These are phyloP conservation scores for Talaromyces pinophilus DNA, from an alignment of 2,329 filamentous ascomycete species.

Conservation along the genomic window DNA sequence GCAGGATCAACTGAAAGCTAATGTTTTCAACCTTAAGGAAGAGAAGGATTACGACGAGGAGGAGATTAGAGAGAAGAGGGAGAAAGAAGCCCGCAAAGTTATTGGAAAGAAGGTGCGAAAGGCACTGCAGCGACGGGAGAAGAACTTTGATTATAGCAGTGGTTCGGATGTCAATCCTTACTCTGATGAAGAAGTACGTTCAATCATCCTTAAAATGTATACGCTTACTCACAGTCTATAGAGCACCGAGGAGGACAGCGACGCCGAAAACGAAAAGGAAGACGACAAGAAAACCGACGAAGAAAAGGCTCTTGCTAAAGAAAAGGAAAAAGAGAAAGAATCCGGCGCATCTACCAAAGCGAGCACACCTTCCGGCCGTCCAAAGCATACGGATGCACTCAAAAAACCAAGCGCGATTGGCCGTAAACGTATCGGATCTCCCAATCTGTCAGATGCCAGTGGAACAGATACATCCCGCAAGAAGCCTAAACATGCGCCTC, in stretches of 20 bases:
- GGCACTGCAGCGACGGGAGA: conserved; percentile 79
- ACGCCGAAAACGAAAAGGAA: conserved; percentile 63
- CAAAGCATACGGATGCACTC: conserved; percentile 54
- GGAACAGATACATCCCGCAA: conserved; percentile 86
- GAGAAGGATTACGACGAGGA: conserved; percentile 70
- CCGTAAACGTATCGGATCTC: conserved; percentile 83
- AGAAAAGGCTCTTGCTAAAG: conserved; percentile 51
- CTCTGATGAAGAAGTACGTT: conserved; percentile 53
- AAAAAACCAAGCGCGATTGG: conserved; percentile 56
- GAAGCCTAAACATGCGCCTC: conserved; percentile 68
- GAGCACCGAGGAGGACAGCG: conserved; percentile 61
- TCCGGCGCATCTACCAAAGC: conserved; percentile 67
- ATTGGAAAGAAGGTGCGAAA: conserved; percentile 78
- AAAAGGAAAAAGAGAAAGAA: conserved; percentile 52
- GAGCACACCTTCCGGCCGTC: conserved; percentile 64
- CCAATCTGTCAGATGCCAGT: conserved; percentile 84
- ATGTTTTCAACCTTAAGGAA: conserved; percentile 76
- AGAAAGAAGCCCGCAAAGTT: conserved; percentile 68
- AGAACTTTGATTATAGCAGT: conserved; percentile 81
- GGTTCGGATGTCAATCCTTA: conserved; percentile 64
- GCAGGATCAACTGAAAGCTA: conserved; percentile 80
- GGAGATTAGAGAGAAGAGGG: conserved; percentile 62
- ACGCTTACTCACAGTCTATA: conserved; percentile 32
- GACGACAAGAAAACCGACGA: conserved; percentile 62
- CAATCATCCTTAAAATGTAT: neutral